Evolutionary conservation across 106 monocot genomes (phyloP), one percentile per base, ranked within the genome.

Genomic region (Vanilla planifolia): DNA sequence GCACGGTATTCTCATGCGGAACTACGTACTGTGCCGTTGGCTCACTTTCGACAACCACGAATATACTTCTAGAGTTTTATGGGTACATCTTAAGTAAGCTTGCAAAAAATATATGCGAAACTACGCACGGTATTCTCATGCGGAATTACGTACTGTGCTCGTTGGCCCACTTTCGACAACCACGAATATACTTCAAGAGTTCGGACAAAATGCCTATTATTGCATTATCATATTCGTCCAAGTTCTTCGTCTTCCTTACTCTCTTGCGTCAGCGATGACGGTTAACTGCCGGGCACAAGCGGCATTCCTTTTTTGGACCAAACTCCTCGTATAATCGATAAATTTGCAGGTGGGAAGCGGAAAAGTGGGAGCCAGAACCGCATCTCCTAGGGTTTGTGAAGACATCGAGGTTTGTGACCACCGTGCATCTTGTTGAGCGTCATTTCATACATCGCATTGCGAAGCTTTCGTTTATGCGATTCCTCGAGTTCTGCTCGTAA

Each of bases 231-330:
- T n/a, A 8, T 23, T 0, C 17, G 2, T 6, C 20, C n/a, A 11
- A 26, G 3, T 13, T 30, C 3, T 55, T 55, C 32, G 0, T 55
- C 27, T 32, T n/a, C 5, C 2, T 32, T 16, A 16, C 10, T 23
- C 16, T 30, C 32, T 16, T 9, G 28, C 59, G 59, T 59, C 35
- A 59, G 37, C 24, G 59, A 35, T 59, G 59, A 59, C 59, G 59
- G 59, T n/a, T n/a, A n/a, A n/a, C n/a, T n/a, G n/a, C 37, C 39
- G 59, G 20, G 28, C 24, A 21, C 4, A 22, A 4, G 1, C 56
- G 48, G 20, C 16, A 15, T 13, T 19, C 6, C 17, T 57, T 34
- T 14, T 27, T n/a, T n/a, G n/a, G n/a, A 8, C 33, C 48, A n/a
- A 33, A 59, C 39, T 39, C 59, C 21, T 22, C 35, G 10, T 0